Evolutionary conservation across 2,329 filamentous ascomycete genomes (phyloP), one percentile per base, ranked within the genome.

Genomic region (Dactylella cylindrospora): DNA sequence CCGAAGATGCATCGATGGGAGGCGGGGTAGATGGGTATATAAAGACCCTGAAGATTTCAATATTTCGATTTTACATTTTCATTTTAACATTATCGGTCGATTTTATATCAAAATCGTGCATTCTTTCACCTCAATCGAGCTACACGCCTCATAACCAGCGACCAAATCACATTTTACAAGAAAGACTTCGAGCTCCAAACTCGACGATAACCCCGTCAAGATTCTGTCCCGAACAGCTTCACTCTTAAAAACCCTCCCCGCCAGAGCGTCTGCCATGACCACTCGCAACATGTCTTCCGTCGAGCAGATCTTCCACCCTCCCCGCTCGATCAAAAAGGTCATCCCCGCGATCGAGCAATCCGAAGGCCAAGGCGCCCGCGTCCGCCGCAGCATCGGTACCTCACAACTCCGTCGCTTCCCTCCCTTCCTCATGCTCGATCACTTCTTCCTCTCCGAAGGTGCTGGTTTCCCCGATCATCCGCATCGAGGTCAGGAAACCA

Each of bases 341-440:
- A 90, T 96, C 74, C 79, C 89, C 36, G 91, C 91, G 62, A 74
- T 85, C 60, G 89, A 95, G 74, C 88, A 95, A 73, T 77, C 87
- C 22, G 91, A 97, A 73, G 91, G 91, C 35, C 88, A 84, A 0
- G 91, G 93, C 53, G 91, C 91, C 3, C 80, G 84, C 65, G 91
- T 97, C 10, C 83, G 91, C 65, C 84, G 91, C 57, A 90, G 87
- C 33, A 87, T 97, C 67, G 91, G 91, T 67, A 95, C 89, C 0
- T 80, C 86, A 3, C 80, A 86, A 67, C 79, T 97, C 17, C 83
- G 84, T 70, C 89, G 95, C 77, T 85, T 97, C 73, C 88, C 84
- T 10, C 93, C 91, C 0, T 96, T 97, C 75, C 79, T 96, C 36
- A 95, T 97, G 90, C 86, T 96, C 39, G 91, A 97, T 72, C 88